Percentiles rank a stretch among this genome's conserved stretches.
These are phyloP conservation scores for Scytalidium sp. DNA, from an alignment of 2,329 filamentous ascomycete genomes.

Conservation along the genomic window DNA sequence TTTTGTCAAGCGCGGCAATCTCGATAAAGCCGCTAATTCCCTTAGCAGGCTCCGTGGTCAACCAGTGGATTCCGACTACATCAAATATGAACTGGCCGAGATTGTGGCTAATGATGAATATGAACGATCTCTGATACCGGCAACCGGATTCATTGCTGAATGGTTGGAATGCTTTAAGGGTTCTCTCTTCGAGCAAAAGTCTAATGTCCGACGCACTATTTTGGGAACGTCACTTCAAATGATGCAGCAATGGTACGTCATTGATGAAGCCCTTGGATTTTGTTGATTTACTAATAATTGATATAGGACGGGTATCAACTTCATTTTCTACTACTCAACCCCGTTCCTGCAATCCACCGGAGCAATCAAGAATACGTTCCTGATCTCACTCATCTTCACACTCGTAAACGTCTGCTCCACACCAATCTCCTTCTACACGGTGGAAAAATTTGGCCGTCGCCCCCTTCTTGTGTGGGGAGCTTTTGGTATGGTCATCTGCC, in stretches of 20 bases:
- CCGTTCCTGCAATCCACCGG: slow-evolving; percentile 78
- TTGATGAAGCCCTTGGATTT: slow-evolving; percentile 12
- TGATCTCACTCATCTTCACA: slow-evolving; percentile 90
- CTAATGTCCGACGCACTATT: slow-evolving; percentile 68
- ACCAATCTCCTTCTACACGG: slow-evolving; percentile 77
- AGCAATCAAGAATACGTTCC: slow-evolving; percentile 68
- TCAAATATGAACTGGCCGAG: slow-evolving; percentile 75
- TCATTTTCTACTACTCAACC: slow-evolving; percentile 85
- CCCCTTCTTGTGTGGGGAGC: slow-evolving; percentile 76
- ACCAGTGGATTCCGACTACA: slow-evolving; percentile 65
- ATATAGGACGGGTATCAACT: slow-evolving; percentile 82
- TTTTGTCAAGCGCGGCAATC: slow-evolving; percentile 72
- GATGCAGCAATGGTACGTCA: slow-evolving; percentile 65
- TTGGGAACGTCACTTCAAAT: slow-evolving; percentile 74
- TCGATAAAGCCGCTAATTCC: slow-evolving; percentile 58
- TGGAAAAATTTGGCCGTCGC: slow-evolving; percentile 79
- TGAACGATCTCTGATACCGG: slow-evolving; percentile 65
- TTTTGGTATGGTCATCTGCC: slow-evolving; percentile 77
- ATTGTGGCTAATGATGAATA: slow-evolving; percentile 86
- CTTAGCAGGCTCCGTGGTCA: slow-evolving; percentile 72
- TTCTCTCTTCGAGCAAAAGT: slow-evolving; percentile 58
- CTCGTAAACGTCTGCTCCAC: slow-evolving; percentile 86
- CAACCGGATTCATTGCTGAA: slow-evolving; percentile 58
- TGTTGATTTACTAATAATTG: slow-evolving; percentile 1
- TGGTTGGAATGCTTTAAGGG: slow-evolving; percentile 71